Evolutionary conservation across 805 yeast species (phyloP), one percentile per base, ranked within the genome.

Genomic region (Clavispora asparagi): DNA sequence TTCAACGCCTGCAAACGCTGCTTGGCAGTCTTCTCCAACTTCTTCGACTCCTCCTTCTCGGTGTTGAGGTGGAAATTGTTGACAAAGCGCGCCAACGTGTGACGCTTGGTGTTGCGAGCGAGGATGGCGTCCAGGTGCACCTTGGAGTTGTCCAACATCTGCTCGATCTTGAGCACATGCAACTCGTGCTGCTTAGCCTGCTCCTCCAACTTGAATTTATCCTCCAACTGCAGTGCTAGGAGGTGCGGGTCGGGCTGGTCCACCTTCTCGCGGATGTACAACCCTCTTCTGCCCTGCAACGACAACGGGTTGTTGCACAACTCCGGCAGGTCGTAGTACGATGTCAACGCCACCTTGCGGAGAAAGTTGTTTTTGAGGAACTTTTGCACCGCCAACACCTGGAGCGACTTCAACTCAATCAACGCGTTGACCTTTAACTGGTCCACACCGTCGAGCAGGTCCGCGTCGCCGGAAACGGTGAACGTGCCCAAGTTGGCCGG

Each of bases 1-100:
- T 84, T 85, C 73, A 87, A 78, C 27, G 94, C 94, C 59, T 84
- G 90, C 66, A 87, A 77, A 79, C 95, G 85, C 62, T 85, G 91
- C 60, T 83, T 86, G n/a, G 95, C 95, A 27, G 83, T 86, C 61
- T 79, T 81, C 64, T 87, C 94, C 50, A 84, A 66, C 63, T 83
- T 78, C 68, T 78, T 85, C 50, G 81, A 79, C 64, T 86, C 94
- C 46, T 87, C 95, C 61, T 79, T 82, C 61, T 85, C 94, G 25
- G 81, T 74, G 46, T 68, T 67, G 48, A 67, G 70, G 55, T 83
- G 89, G 67, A 70, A 77, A 52, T 68, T 71, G 47, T 57, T 65
- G 32, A 78, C 65, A 23, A 67, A 63, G 54, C 69, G 73, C 6
- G 56, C 57, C 37, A 71, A 52, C 17, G 57, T 57, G 17, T 51